phyloP scores from a whole-genome alignment of 768 basidiomycete genomes.

The Kwoniella sp. region DNA sequence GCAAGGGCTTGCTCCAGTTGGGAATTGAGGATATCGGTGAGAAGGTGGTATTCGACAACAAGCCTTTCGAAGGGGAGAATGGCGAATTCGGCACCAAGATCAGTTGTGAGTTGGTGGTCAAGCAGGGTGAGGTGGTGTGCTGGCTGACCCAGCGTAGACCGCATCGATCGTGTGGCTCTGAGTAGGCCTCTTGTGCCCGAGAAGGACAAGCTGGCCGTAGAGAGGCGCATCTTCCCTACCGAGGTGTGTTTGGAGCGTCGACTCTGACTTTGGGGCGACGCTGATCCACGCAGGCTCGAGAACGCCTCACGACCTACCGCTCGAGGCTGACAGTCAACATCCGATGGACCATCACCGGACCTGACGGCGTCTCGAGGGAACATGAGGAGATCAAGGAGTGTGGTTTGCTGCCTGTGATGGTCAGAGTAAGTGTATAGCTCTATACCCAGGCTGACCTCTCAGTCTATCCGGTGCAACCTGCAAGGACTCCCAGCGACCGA shows the following conservation, averaged over 20 bases:
- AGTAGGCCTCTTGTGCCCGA: conserved; percentile 82
- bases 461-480: conserved; percentile 93
- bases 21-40: conserved; percentile 79
- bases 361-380: conserved; percentile 58
- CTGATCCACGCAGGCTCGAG: conserved; percentile 94
- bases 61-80: conserved; percentile 53
- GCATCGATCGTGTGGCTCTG: conserved; percentile 81
- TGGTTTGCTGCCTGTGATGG: conserved; percentile 93
- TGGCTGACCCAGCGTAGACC: conserved; percentile 57
- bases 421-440: conserved; percentile 63
- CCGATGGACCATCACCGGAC: conserved; percentile 65
- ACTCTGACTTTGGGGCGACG: no score
- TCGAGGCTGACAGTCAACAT: conserved; percentile 83
- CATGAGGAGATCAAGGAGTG: conserved; percentile 73
- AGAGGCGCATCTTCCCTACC: conserved; percentile 76
- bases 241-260: conserved; percentile 59
- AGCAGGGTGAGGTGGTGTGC: no score
- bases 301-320: conserved; percentile 85
- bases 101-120: conserved; percentile 34
- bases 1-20: conserved; percentile 70
- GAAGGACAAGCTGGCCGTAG: conserved; percentile 67
- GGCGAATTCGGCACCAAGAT: conserved; percentile 71
- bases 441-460: background rate
- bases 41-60: conserved; percentile 88
- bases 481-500: conserved; percentile 75